These are phyloP conservation scores for Mortierella polycephala DNA, from an alignment of 371 early-diverging fungal genomes.

Conservation along the genomic window DNA sequence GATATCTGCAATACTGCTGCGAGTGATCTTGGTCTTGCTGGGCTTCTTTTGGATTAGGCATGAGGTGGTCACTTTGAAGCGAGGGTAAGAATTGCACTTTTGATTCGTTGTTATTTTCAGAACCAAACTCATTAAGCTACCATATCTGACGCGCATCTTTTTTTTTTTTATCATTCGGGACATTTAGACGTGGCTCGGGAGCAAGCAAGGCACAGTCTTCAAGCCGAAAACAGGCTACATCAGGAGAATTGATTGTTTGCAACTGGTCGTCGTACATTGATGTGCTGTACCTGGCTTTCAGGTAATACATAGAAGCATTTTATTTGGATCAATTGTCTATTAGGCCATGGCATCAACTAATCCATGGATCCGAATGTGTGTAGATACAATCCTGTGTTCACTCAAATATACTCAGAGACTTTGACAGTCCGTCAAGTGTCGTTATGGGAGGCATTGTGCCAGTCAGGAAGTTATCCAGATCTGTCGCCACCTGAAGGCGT, in stretches of 20 bases:
- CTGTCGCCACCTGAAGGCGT: slow-evolving; percentile 51
- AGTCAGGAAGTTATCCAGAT: slow-evolving; percentile 60
- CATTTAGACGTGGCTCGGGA: slow-evolving; percentile 32
- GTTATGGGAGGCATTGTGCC: slow-evolving; percentile 69
- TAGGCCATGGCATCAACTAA: not conserved
- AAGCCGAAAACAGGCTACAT: slow-evolving; percentile 38
- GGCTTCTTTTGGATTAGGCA: slow-evolving; percentile 75
- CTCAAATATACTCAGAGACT: slow-evolving; percentile 66
- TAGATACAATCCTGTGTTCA: slow-evolving; percentile 79
- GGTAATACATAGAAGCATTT: slow-evolving; percentile 48
- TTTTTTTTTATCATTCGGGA: not conserved
- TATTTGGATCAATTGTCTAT: not conserved
- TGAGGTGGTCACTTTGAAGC: slow-evolving; percentile 63
- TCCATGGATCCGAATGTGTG: slow-evolving; percentile 4
- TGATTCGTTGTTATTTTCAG: not conserved
- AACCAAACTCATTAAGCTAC: not conserved
- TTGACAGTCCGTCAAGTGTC: slow-evolving; percentile 64
- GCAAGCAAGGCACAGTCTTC: slow-evolving; percentile 26
- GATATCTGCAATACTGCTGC: slow-evolving; percentile 55
- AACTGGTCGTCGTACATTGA: slow-evolving; percentile 92
- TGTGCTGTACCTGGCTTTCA: slow-evolving; percentile 76
- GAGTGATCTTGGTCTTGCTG: slow-evolving; percentile 65
- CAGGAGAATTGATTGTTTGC: slow-evolving; percentile 80
- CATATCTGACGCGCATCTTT: not conserved
- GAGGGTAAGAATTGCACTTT: slow-evolving; percentile 56